phyloP scores from a whole-genome alignment of 441 rosid genomes.

The Heliophila coronopifolia region DNA sequence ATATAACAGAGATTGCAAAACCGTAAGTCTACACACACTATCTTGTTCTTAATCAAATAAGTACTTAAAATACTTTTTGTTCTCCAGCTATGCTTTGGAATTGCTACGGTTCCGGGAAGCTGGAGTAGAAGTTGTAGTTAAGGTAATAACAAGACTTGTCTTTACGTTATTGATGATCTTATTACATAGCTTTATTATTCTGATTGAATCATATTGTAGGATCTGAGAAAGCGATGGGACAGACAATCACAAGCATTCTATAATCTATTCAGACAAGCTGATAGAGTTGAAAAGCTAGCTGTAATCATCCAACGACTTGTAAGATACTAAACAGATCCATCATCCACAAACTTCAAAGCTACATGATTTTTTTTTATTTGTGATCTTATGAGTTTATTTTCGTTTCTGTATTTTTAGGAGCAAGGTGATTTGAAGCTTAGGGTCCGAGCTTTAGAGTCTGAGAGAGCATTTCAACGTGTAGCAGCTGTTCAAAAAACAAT shows the following conservation, averaged over 20 bases:
- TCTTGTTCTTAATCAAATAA: conserved; percentile 10
- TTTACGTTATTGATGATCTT: conserved; percentile 3
- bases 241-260: conserved; percentile 87
- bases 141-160: conserved; percentile 42
- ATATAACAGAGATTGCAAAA: conserved; percentile 94
- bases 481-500: conserved; percentile 89
- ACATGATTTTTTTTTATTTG: not conserved
- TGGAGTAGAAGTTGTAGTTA: conserved; percentile 86
- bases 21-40: conserved; percentile 53
- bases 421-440: conserved; percentile 98
- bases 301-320: conserved; percentile 82
- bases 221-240: conserved; percentile 85
- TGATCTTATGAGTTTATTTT: not conserved
- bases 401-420: conserved; percentile 43
- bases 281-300: conserved; percentile 91
- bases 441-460: conserved; percentile 86
- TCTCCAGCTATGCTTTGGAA: conserved; percentile 80
- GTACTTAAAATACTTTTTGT: conserved; percentile 23
- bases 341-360: not conserved
- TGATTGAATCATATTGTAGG: conserved; percentile 41
- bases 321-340: conserved; percentile 18
- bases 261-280: conserved; percentile 95
- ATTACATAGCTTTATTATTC: conserved; percentile 10
- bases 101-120: conserved; percentile 86
- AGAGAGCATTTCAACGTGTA: conserved; percentile 95